phyloP scores from a whole-genome alignment of 441 rosid species.

The Arabidopsis hybrid region DNA sequence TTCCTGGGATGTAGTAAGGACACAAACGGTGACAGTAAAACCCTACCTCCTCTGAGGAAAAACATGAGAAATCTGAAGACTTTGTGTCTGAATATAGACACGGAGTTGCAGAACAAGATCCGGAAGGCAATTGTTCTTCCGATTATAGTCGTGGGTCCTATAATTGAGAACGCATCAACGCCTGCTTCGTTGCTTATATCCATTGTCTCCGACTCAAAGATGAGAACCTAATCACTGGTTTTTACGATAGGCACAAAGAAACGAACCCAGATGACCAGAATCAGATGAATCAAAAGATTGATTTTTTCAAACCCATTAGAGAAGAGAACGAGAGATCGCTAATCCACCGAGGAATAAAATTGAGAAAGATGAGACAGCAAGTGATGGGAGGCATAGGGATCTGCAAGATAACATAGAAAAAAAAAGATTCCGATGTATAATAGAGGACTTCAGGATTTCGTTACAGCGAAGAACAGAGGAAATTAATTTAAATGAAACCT shows the following conservation, averaged over 20 bases:
- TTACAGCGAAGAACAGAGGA: slow-evolving; percentile 24
- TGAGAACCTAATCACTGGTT: slow-evolving; percentile 2
- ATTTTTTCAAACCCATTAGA: slow-evolving; percentile 2
- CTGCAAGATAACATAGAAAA: slow-evolving; percentile 12
- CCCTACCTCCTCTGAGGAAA: slow-evolving; percentile 49
- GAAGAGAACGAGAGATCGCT: slow-evolving; percentile 6
- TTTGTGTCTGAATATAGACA: slow-evolving; percentile 58
- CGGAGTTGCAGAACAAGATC: slow-evolving; percentile 74
- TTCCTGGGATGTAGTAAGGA: slow-evolving; percentile 91
- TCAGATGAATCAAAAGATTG: not conserved
- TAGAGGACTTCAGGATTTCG: slow-evolving; percentile 5
- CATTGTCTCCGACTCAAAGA: slow-evolving; percentile 49
- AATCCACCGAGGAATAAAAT: slow-evolving; percentile 12
- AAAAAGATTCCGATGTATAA: slow-evolving; percentile 1
- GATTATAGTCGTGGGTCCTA: slow-evolving; percentile 82
- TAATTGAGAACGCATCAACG: slow-evolving; percentile 63
- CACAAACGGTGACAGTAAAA: slow-evolving; percentile 52
- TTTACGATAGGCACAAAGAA: not conserved
- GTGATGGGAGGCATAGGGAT: slow-evolving; percentile 35
- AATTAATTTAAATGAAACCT: not conserved
- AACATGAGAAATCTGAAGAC: slow-evolving; percentile 49
- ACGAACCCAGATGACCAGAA: not conserved
- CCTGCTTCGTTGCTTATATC: slow-evolving; percentile 87
- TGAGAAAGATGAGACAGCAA: slow-evolving; percentile 19
- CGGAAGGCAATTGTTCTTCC: slow-evolving; percentile 84